Conservation (phyloP, 495 filamentous ascomycete genomes). For the Penicillium goetzii region DNA sequence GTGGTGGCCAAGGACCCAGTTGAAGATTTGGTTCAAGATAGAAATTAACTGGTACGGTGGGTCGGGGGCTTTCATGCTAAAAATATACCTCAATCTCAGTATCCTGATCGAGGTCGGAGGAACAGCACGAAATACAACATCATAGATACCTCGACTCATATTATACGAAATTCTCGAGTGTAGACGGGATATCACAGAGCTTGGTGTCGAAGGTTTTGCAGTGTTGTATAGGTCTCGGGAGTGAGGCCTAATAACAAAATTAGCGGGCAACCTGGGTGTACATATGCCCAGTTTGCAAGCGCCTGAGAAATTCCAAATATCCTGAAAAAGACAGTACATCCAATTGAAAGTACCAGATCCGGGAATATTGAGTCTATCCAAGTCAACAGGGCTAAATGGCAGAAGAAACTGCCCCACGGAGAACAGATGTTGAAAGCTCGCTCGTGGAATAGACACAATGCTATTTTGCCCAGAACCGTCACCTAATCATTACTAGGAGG, state of each 20-base stretch:
- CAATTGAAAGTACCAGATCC: background rate
- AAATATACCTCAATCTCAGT: background rate
- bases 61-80: background rate
- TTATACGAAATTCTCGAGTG: background rate
- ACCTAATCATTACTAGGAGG: background rate
- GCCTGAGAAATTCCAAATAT: background rate
- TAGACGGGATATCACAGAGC: background rate
- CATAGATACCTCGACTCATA: background rate
- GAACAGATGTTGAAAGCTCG: background rate
- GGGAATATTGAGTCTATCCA: background rate
- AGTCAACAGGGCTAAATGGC: background rate
- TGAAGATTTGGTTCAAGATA: background rate
- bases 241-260: background rate
- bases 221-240: background rate
- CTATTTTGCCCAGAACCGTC: background rate
- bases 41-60: constrained; percentile 2
- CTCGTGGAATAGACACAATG: background rate
- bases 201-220: background rate
- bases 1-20: background rate
- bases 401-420: background rate
- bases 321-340: background rate
- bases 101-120: background rate
- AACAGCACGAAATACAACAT: background rate
- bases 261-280: background rate
- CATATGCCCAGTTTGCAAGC: background rate